Evolutionary conservation across 2,329 filamentous ascomycete genomes (phyloP).

Genomic region (Madurella fahalii): DNA sequence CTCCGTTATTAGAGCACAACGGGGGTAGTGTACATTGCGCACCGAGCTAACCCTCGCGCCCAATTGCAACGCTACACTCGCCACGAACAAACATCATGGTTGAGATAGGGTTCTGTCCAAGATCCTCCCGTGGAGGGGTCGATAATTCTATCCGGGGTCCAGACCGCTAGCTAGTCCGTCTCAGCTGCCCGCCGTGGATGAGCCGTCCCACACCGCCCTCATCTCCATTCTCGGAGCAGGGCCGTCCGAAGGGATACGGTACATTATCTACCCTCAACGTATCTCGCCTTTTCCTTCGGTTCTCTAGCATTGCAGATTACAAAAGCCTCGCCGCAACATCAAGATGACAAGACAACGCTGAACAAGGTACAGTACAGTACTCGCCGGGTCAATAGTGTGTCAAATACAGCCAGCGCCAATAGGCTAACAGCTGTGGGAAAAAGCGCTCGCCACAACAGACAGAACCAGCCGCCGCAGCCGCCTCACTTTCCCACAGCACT

Average conservation of each 20-base stretch:
- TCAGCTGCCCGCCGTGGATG: too few species aligned
- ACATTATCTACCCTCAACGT: neutral
- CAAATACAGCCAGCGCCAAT: neutral
- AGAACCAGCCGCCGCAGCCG: slow-evolving; percentile 1
- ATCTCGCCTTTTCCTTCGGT: neutral
- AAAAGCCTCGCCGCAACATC: neutral
- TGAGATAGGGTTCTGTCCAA: too few species aligned
- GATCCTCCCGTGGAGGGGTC: too few species aligned
- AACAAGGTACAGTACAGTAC: neutral
- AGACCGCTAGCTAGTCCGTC: too few species aligned
- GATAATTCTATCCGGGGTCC: too few species aligned
- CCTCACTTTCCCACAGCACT: neutral
- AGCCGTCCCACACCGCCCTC: slow-evolving; percentile 10
- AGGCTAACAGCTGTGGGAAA: too few species aligned
- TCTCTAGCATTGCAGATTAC: neutral
- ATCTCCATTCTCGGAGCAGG: slow-evolving; percentile 21
- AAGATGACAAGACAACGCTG: neutral
- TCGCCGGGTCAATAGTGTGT: neutral
- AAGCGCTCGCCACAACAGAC: too few species aligned
- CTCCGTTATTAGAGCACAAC: too few species aligned
- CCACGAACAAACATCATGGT: too few species aligned
- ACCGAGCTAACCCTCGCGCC: too few species aligned
- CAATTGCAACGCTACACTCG: too few species aligned
- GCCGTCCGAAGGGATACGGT: slow-evolving; percentile 1
- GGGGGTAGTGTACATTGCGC: too few species aligned